Percentiles rank a stretch among this genome's conserved stretches.
Conservation (phyloP, 2,329 filamentous ascomycete genomes). For the Colletotrichum salicis region DNA sequence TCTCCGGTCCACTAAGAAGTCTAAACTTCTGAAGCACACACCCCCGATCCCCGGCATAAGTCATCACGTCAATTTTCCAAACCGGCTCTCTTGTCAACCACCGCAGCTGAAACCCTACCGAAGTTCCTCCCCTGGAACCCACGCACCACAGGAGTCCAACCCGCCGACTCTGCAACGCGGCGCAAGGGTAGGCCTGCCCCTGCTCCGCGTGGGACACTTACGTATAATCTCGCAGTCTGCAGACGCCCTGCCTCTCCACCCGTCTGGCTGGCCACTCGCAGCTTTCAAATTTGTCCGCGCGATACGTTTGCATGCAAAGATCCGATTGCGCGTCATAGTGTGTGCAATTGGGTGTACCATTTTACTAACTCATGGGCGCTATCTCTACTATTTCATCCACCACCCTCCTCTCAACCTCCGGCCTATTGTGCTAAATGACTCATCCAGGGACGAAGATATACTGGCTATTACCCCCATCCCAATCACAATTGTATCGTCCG, state of each 20-base stretch:
- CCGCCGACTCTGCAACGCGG: slow-evolving; percentile 10
- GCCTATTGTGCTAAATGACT: slow-evolving; percentile 30
- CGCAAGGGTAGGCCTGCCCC: slow-evolving; percentile 4
- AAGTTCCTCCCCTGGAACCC: not conserved
- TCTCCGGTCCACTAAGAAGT: slow-evolving; percentile 2
- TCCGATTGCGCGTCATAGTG: not conserved
- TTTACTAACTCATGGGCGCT: slow-evolving; percentile 32
- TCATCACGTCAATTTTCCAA: slow-evolving; percentile 28
- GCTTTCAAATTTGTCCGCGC: not conserved
- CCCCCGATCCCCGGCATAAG: slow-evolving; percentile 9
- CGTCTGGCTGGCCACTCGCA: not conserved
- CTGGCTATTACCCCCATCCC: slow-evolving; percentile 27
- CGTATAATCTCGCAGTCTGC: not conserved
- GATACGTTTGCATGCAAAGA: not conserved
- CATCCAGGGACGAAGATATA: slow-evolving; percentile 33
- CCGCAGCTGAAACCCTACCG: slow-evolving; percentile 27
- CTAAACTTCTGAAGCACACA: not conserved
- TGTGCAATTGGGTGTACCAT: slow-evolving; percentile 25
- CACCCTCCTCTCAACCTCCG: slow-evolving; percentile 19
- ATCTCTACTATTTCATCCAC: slow-evolving; percentile 35
- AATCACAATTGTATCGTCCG: slow-evolving; percentile 16
- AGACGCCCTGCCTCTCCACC: not conserved
- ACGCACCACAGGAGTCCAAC: not conserved
- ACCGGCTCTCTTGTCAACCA: slow-evolving; percentile 32
- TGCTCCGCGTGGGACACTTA: not conserved